Evolutionary conservation across 176 grass and related monocot species (phyloP).

Genomic region (bread wheat (Triticum aestivum)): IWGSC_CS_RefSeq_v2.1 NC_057801.1:131653660-131654159

Average conservation of each 20-base stretch:
- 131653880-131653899: slow-evolving; percentile 49
- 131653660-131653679: slow-evolving; percentile 1
- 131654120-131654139: slow-evolving; percentile 48
- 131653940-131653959: slow-evolving; percentile 69
- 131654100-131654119: slow-evolving; percentile 70
- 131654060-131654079: slow-evolving; percentile 69
- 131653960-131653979: slow-evolving; percentile 8
- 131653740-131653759: slow-evolving; percentile 63
- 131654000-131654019: neutral
- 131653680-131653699: neutral
- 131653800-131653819: slow-evolving; percentile 62
- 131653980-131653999: neutral
- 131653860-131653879: slow-evolving; percentile 66
- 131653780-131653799: slow-evolving; percentile 65
- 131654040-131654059: slow-evolving; percentile 87
- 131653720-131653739: slow-evolving; percentile 59
- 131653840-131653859: slow-evolving; percentile 62
- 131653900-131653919: slow-evolving; percentile 53
- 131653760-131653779: slow-evolving; percentile 51
- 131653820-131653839: slow-evolving; percentile 49
- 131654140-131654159: slow-evolving; percentile 55
- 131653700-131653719: slow-evolving; percentile 13
- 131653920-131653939: slow-evolving; percentile 59
- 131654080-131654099: slow-evolving; percentile 60
- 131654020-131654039: slow-evolving; percentile 16